A percentile compares a stretch with the other conserved stretches of the same genome.
These are phyloP conservation scores for Kuraishia hungarica DNA, from an alignment of 805 yeast species.

Conservation along the genomic window DNA sequence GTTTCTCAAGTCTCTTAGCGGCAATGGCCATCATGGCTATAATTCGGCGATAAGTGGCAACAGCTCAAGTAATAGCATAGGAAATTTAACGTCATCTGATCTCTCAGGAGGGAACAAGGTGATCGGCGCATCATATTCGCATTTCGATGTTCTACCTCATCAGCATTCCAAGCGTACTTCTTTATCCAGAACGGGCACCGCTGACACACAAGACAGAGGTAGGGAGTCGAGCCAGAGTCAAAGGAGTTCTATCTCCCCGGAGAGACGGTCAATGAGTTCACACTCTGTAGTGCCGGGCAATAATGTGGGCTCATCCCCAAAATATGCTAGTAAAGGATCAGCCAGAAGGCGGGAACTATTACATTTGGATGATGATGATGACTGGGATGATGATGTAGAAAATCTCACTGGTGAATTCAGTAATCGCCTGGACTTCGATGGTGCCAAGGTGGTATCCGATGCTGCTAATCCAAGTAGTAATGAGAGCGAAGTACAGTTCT, in stretches of 20 bases:
- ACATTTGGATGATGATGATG: conserved; percentile 72
- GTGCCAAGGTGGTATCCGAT: background rate
- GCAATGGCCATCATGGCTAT: conserved; percentile 1
- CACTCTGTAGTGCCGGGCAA: background rate
- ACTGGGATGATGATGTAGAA: conserved; percentile 76
- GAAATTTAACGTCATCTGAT: conserved; percentile 1
- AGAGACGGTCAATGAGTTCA: conserved; percentile 1
- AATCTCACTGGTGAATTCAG: conserved; percentile 12
- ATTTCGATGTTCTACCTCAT: conserved; percentile 29
- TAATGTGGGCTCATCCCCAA: background rate
- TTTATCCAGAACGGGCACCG: background rate
- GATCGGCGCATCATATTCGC: conserved; percentile 50
- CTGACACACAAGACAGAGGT: background rate
- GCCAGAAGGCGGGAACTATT: background rate
- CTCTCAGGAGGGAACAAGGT: conserved; percentile 19
- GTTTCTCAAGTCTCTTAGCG: conserved; percentile 15
- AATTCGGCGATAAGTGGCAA: background rate
- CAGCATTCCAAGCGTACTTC: background rate
- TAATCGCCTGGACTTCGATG: background rate
- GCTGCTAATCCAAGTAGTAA: background rate
- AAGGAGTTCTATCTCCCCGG: conserved; percentile 6
- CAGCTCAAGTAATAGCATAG: background rate
- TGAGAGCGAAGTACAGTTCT: conserved; percentile 6
- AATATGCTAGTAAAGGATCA: background rate
- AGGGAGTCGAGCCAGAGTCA: background rate